A percentile compares a stretch with the other conserved stretches of the same genome.
Evolutionary conservation across 2,329 filamentous ascomycete species (phyloP).

Genomic region (Fusarium coicis): DNA sequence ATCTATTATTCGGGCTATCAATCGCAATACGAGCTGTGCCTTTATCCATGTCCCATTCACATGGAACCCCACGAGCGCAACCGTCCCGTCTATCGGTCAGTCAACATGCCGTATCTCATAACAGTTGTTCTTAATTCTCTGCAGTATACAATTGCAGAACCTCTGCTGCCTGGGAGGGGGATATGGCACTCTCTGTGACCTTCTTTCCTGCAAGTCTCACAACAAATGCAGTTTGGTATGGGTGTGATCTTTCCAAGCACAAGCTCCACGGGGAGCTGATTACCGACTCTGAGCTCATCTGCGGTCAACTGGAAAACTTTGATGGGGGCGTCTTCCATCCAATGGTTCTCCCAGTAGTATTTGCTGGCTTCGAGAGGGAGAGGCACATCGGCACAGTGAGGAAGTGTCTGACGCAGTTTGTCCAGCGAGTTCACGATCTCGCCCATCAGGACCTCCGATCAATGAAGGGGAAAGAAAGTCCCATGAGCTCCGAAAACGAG

Average conservation of each 20-base stretch:
- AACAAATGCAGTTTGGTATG: background rate
- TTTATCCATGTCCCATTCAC: too few relatives aligned
- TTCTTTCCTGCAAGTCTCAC: background rate
- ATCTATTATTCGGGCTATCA: too few relatives aligned
- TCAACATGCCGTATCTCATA: too few relatives aligned
- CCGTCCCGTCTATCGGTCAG: too few relatives aligned
- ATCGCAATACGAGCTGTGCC: too few relatives aligned
- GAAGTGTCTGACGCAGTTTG: background rate
- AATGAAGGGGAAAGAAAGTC: too few relatives aligned
- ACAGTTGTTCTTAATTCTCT: too few relatives aligned
- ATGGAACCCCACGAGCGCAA: too few relatives aligned
- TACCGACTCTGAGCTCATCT: background rate
- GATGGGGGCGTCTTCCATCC: background rate
- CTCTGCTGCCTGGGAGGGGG: background rate
- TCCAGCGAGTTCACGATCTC: background rate
- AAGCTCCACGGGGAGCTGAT: background rate
- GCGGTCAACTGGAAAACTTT: background rate
- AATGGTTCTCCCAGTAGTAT: background rate
- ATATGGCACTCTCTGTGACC: background rate
- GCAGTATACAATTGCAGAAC: constrained; percentile 6
- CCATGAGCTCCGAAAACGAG: background rate
- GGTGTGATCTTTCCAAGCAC: background rate
- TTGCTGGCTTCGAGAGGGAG: background rate
- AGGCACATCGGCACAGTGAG: background rate
- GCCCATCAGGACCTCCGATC: background rate